Conservation (phyloP, 108 stramenopile genomes). For the Nitzschia sp. region DNA sequence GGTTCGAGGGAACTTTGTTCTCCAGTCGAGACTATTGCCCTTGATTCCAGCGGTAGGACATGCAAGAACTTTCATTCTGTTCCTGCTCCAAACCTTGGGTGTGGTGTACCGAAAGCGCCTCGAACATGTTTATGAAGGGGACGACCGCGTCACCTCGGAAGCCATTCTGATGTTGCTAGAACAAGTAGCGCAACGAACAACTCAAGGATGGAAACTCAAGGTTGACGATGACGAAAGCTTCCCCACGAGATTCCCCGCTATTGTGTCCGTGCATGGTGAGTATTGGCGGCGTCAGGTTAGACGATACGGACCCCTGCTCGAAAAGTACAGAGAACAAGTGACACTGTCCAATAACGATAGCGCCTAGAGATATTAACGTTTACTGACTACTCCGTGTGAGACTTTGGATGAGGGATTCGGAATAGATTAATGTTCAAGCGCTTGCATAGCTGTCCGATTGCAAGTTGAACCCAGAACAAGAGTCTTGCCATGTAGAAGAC, state of each 20-base stretch:
- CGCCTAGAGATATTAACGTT: neutral
- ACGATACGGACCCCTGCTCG: slow-evolving; percentile 16
- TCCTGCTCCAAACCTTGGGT: slow-evolving; percentile 69
- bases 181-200: slow-evolving; percentile 53
- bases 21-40: slow-evolving; percentile 60
- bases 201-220: slow-evolving; percentile 62
- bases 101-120: slow-evolving; percentile 60
- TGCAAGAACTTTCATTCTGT: slow-evolving; percentile 70
- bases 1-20: slow-evolving; percentile 78
- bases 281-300: slow-evolving; percentile 72
- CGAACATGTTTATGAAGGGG: slow-evolving; percentile 37
- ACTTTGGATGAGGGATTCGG: slow-evolving; percentile 40
- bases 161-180: slow-evolving; percentile 55
- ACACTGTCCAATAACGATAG: neutral
- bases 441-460: slow-evolving; percentile 65
- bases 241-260: slow-evolving; percentile 44
- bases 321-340: slow-evolving; percentile 2
- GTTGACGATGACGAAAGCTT: slow-evolving; percentile 72
- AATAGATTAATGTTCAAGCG: slow-evolving; percentile 68
- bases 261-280: slow-evolving; percentile 46
- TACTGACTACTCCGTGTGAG: slow-evolving; percentile 22
- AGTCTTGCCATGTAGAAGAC: slow-evolving; percentile 55
- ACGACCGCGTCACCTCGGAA: slow-evolving; percentile 43
- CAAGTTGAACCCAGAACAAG: slow-evolving; percentile 47
- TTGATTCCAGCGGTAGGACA: slow-evolving; percentile 38